Evolutionary conservation across 139 green algal species (phyloP), one percentile per base, ranked within the genome.

Genomic region (Ettlia oleoabundans): DNA sequence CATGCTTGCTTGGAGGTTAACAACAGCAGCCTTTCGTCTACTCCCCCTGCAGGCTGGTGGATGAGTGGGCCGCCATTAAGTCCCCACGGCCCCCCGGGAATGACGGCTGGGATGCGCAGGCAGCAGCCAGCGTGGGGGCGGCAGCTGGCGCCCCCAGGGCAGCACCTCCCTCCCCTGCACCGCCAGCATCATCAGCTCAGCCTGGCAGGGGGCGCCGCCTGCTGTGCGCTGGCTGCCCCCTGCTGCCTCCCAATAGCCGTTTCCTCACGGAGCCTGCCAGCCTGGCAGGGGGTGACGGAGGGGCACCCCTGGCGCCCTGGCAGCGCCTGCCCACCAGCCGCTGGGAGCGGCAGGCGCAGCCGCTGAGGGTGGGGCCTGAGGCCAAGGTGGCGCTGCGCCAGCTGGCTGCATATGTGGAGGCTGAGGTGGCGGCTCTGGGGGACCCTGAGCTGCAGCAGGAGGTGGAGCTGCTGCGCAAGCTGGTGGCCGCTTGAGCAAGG

Each of bases 41-140:
- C n/a, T n/a, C n/a, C 63, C 33, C 73, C 8, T 68, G 63, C 63
- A 82, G 76, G 76, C 76, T 82, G 42, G 62, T 52, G 30, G 76
- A 82, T 33, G 38, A 74, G 63, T 82, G 76, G 76, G 32, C 30
- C 4, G 35, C 24, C 51, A 3, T 42, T 0, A 2, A 72, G 65
- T 35, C 13, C 37, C 13, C 15, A 3, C 2, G 24, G 32, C 28
- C 35, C 2, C 65, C 63, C 6, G 35, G 65, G 10, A 13, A 18
- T 15, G 21, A 72, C 35, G n/a, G 65, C 37, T 72, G 65, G 65
- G 37, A 72, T 32, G 6, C 65, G 1, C 13, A 19, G 13, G 65
- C 35, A 9, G 64, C 9, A 18, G 64, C 64, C 9, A 30, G 64
- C 64, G 15, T 32, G 13, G 28, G 26, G 10, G 28, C 61, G n/a